These are phyloP conservation scores for Monilinia laxa DNA, from an alignment of 2,329 filamentous ascomycete species.

Conservation along the genomic window DNA sequence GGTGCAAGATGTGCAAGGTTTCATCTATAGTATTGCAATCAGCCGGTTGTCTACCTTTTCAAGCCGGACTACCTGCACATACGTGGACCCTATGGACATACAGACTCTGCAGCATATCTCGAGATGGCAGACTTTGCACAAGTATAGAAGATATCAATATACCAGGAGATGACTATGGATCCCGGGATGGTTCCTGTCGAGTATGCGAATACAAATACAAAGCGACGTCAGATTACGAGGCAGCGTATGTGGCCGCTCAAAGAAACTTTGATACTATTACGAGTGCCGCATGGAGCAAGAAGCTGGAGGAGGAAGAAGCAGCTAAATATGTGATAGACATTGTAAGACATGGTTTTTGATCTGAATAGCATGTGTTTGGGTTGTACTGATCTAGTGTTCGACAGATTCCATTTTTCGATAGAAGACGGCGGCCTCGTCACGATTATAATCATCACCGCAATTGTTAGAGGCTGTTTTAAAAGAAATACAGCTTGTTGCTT, in stretches of 20 bases:
- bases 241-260: neutral
- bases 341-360: neutral
- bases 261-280: neutral
- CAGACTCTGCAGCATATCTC: neutral
- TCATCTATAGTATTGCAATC: slow-evolving; percentile 3
- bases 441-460: neutral
- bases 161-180: neutral
- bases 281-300: slow-evolving; percentile 1
- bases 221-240: neutral
- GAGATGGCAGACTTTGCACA: neutral
- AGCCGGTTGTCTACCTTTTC: neutral
- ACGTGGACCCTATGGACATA: slow-evolving; percentile 8
- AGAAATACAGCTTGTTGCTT: neutral
- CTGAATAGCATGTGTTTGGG: neutral
- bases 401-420: neutral
- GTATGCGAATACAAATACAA: neutral
- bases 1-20: neutral
- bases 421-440: neutral
- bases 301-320: neutral
- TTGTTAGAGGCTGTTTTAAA: neutral
- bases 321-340: neutral
- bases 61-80: neutral
- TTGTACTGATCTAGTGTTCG: neutral
- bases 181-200: neutral
- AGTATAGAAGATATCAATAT: neutral